A percentile compares a stretch with the other conserved stretches of the same genome.
Evolutionary conservation across 2,329 filamentous ascomycete species (phyloP).

Genomic region (Colletotrichum chrysophilum): DNA sequence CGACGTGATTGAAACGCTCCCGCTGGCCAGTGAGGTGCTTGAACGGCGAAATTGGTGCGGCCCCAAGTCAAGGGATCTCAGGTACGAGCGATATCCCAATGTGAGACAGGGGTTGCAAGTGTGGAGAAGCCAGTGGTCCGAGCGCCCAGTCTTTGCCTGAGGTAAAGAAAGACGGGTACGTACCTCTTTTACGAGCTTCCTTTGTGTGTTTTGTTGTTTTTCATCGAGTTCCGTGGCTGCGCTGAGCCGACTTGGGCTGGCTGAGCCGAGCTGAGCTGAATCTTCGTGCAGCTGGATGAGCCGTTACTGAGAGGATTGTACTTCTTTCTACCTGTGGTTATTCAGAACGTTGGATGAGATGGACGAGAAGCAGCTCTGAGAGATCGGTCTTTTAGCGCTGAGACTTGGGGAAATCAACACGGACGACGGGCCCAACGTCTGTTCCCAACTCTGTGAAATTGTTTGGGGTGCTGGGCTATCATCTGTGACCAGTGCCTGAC

Average conservation of each 20-base stretch:
- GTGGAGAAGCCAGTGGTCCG: slow-evolving; percentile 2
- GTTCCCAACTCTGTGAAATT: background rate
- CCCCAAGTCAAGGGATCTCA: slow-evolving; percentile 3
- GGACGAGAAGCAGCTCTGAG: background rate
- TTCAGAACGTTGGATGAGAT: background rate
- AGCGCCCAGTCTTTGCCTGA: background rate
- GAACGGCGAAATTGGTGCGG: slow-evolving; percentile 5
- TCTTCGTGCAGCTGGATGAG: background rate
- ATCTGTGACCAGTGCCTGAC: background rate
- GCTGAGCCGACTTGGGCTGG: background rate
- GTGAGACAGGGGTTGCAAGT: slow-evolving; percentile 15
- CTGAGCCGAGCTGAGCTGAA: background rate
- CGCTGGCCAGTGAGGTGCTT: slow-evolving; percentile 13
- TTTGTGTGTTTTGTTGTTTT: background rate
- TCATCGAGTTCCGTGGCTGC: background rate
- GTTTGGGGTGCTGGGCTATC: background rate
- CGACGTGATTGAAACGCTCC: slow-evolving; percentile 19
- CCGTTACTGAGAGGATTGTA: background rate
- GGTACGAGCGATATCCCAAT: background rate
- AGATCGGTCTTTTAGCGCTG: background rate
- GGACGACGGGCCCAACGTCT: background rate
- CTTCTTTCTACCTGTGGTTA: too few relatives aligned
- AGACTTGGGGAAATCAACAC: background rate
- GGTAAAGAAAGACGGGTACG: background rate
- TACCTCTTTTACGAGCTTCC: background rate